Evolutionary conservation across 2,329 filamentous ascomycete genomes (phyloP), one percentile per base, ranked within the genome.

Genomic region (Neofusicoccum ribis): DNA sequence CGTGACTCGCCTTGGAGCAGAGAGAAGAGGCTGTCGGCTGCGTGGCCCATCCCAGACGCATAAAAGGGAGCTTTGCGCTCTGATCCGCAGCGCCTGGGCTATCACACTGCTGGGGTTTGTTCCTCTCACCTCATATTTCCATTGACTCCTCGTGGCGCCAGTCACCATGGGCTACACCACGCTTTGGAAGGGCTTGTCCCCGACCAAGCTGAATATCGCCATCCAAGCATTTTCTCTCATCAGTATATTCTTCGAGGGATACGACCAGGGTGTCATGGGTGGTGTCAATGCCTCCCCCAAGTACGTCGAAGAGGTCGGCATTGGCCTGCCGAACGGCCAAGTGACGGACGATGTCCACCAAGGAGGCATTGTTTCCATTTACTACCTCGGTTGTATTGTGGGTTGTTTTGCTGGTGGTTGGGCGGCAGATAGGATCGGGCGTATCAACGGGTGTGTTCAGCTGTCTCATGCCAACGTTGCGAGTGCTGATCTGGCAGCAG

Each of bases 231-330:
- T 80, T 66, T 76, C 72, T 14, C 51, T 73, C 31, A 71, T 76
- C 34, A 63, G 61, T 27, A 63, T 63, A 17, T 63, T 63, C 49
- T 63, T 63, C 49, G 61, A 63, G 23, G 61, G 83, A 44, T 85
- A 85, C 69, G 83, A 86, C 67, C 83, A 85, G 70, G 84, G 82
- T 37, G 80, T 84, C 77, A 84, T 84, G 82, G 85, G 85, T 17
- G 88, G 88, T 64, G 88, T 91, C 12, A 90, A 91, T 75, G 88
- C 85, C 52, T 82, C 87, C 44, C 83, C 83, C 58, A 77, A 89
- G 72, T 91, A 91, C 71, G 85, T 88, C 59, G 79, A 85, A 43
- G 77, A 85, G 9, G 90, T 91, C 87, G 82, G 82, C 7, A 87
- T 90, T 67, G 89, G 88, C 5, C 82, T 89, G 69, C 82, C 84